Base-by-base conservation (phyloP, 805 yeast species). In the Starmerella ratchasimensis region DNA sequence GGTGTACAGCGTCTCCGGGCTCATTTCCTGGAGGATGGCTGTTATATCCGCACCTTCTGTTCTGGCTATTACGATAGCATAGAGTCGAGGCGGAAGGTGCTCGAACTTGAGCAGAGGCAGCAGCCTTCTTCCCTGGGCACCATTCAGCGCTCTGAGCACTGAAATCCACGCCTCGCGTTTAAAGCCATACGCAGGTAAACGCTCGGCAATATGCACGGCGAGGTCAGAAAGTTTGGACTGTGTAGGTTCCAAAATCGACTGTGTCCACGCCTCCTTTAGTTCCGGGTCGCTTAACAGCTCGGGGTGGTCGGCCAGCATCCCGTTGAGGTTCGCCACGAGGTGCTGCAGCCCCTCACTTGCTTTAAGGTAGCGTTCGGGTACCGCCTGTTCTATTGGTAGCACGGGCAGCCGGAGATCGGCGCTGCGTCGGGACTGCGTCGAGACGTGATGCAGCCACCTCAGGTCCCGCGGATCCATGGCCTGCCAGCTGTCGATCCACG, bases 401-500 rank as follows among this genome's bases (percentile, higher is more conserved):
- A 11, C 29, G 18, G 42, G 41, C 15, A 35, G 28, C 14, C 27
- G 27, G 25, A 37, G 21, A 2, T 5, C 18, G n/a, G 34, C 16
- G 10, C 26, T 1, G 26, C 13, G 9, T n/a, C n/a, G n/a, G 25
- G 21, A 19, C 14, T 14, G 10, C 20, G 20, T 20, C 6, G 27
- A 24, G 16, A 26, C 5, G 15, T 42, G 45, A 26, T 33, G 41
- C 15, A 44, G 34, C 50, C 50, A 47, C 9, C 34, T 32, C 27
- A 40, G 27, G 20, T 47, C 50, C 7, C 20, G 35, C 5, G 47
- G 44, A 14, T 22, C 8, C 32, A 36, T 36, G 5, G 44, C 41
- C 39, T 38, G 44, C 47, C 47, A 39, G 13, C 31, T 24, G 18
- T 39, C 31, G 24, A 45, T 21, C 46, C 46, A 41, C 13, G 3